phyloP scores from a whole-genome alignment of 176 grass and related monocot genomes.

The Lolium rigidum region DNA sequence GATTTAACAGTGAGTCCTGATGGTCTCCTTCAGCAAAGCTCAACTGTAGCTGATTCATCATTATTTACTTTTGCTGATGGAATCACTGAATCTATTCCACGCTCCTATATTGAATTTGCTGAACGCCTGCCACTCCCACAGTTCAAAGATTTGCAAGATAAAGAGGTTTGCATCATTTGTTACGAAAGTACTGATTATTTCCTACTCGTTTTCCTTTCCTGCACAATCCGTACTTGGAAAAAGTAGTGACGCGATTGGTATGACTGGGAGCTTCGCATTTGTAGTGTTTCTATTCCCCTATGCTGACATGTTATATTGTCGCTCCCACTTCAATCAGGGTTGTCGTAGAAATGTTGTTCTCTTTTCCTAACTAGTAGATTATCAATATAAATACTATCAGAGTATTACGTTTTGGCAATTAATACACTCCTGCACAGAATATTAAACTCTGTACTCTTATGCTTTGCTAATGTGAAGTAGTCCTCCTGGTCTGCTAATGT shows the following conservation, averaged over 20 bases:
- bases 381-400: neutral
- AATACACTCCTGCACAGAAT: conserved; percentile 9
- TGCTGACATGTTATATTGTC: neutral
- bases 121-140: conserved; percentile 79
- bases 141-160: conserved; percentile 71
- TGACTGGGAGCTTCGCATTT: conserved; percentile 10
- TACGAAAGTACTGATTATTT: neutral
- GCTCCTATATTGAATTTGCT: conserved; percentile 96
- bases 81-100: conserved; percentile 67
- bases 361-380: neutral
- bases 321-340: neutral
- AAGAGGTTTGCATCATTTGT: conserved; percentile 64
- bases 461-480: neutral
- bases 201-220: neutral
- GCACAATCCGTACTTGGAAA: neutral
- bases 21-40: conserved; percentile 96
- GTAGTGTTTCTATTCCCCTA: neutral
- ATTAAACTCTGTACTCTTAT: neutral
- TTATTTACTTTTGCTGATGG: conserved; percentile 87
- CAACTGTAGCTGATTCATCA: conserved; percentile 85
- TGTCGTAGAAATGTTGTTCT: neutral
- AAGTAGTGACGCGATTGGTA: neutral
- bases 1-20: conserved; percentile 86
- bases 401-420: neutral
- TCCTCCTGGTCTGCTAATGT: conserved; percentile 9